Conservation (phyloP, 2,329 filamentous ascomycete species). For the Aureobasidium sp. region DNA sequence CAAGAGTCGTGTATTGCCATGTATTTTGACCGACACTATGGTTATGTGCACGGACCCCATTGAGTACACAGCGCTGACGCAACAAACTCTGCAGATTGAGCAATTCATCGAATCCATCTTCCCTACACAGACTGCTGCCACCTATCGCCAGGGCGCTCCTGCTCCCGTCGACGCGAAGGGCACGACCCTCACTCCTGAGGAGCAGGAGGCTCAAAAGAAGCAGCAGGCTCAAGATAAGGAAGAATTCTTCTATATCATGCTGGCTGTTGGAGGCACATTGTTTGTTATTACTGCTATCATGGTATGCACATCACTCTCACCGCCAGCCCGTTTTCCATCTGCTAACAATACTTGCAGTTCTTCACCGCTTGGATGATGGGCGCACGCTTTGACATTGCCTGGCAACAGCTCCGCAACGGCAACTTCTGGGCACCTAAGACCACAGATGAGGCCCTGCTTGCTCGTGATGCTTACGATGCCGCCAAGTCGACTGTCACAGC, state of each 20-base stretch:
- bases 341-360: constrained; percentile 47
- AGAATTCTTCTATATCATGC: constrained; percentile 57
- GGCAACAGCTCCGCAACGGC: constrained; percentile 47
- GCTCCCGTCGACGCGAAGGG: constrained; percentile 43
- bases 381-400: constrained; percentile 70
- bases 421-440: constrained; percentile 36
- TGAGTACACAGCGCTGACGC: constrained; percentile 11
- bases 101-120: constrained; percentile 32
- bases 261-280: constrained; percentile 62
- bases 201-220: constrained; percentile 50
- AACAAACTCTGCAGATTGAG: constrained; percentile 19
- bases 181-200: constrained; percentile 40
- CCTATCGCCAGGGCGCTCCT: constrained; percentile 26
- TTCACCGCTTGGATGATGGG: constrained; percentile 71
- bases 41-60: neutral
- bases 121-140: constrained; percentile 70
- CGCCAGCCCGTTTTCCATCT: neutral
- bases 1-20: neutral
- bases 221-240: constrained; percentile 46
- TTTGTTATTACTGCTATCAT: constrained; percentile 66
- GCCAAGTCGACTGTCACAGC: constrained; percentile 7
- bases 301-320: constrained; percentile 50
- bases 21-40: neutral
- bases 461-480: constrained; percentile 3
- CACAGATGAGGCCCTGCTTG: constrained; percentile 18